Evolutionary conservation across 768 basidiomycete genomes (phyloP), one percentile per base, ranked within the genome.

Genomic region (Suillus luteus): DNA sequence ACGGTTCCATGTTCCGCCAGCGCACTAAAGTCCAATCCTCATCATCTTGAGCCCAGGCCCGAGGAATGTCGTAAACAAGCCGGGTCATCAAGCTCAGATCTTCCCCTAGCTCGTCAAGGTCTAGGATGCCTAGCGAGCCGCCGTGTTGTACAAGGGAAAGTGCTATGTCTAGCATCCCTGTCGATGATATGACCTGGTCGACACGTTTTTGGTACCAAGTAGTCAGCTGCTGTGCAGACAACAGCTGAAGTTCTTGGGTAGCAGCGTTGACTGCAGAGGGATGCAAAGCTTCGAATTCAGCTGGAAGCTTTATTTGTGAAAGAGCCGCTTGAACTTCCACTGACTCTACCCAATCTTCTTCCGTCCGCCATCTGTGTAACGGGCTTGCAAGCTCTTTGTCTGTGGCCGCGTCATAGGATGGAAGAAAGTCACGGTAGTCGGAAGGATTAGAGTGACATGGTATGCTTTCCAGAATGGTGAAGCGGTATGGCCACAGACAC

Each of bases 21-120:
- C 80, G 79, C 19, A 77, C 75, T 19, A 98, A 81, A 0, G 89
- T 89, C 92, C 92, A 95, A 70, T 90, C 87, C n/a, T 85, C 82
- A 19, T 75, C 76, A 6, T 73, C 70, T 52, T 75, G 75, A 22
- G 78, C 76, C 8, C 55, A 66, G 1, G 80, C 74, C 57, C 82
- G 80, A 60, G 83, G 82, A 11, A 86, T 81, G 71, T 97, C 95
- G 68, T 99, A 99, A 14, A 96, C 87, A 52, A 99, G 83, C 22
- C 90, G 84, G 1, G 91, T 89, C 43, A 99, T 83, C 8, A 99
- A 85, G 67, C 87, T 91, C 46, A 99, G 83, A 60, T 99, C 96
- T 78, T 98, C 96, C 2, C 95, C 96, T 3, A 95, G 75, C 70
- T 88, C 86, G 68, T 96, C 96, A 48, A 99, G 83, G 1, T 80